phyloP scores from a whole-genome alignment of 805 yeast species.

The Metschnikowia rubicola region DNA sequence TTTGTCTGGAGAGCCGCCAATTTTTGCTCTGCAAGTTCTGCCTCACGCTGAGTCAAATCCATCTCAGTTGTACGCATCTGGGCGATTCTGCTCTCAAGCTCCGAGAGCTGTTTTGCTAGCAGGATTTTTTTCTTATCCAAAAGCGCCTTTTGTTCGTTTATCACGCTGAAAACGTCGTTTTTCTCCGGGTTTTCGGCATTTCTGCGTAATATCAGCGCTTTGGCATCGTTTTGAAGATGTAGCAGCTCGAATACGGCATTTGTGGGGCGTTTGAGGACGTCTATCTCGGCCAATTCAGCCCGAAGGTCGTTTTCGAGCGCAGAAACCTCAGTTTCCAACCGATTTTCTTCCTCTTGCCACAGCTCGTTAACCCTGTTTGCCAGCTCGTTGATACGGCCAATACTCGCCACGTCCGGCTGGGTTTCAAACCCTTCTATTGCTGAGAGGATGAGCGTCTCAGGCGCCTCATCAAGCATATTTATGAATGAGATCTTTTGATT shows the following conservation, averaged over 20 bases:
- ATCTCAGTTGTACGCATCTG: constrained; percentile 30
- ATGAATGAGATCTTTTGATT: neutral
- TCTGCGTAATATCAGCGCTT: too few species aligned
- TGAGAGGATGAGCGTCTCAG: constrained; percentile 35
- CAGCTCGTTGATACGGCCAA: constrained; percentile 43
- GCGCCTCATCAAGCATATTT: constrained; percentile 30
- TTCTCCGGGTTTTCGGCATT: neutral
- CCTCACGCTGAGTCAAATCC: constrained; percentile 35
- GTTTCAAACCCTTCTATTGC: constrained; percentile 49
- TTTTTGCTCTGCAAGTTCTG: constrained; percentile 31
- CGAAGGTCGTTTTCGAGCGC: constrained; percentile 16
- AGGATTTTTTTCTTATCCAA: constrained; percentile 47
- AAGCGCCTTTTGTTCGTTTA: constrained; percentile 27
- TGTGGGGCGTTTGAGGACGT: constrained; percentile 21
- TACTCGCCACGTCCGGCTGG: constrained; percentile 46
- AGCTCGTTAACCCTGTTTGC: constrained; percentile 26
- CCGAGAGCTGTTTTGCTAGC: constrained; percentile 51
- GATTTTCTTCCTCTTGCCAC: constrained; percentile 25
- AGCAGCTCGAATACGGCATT: constrained; percentile 21
- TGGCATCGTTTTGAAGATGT: constrained; percentile 15
- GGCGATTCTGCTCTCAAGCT: constrained; percentile 42
- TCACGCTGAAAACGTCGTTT: constrained; percentile 24
- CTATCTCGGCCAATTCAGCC: constrained; percentile 17
- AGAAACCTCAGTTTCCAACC: constrained; percentile 11
- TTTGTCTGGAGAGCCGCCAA: constrained; percentile 29